phyloP scores from a whole-genome alignment of 352 stramenopile genomes.

The Globisporangium orthogonon region DNA sequence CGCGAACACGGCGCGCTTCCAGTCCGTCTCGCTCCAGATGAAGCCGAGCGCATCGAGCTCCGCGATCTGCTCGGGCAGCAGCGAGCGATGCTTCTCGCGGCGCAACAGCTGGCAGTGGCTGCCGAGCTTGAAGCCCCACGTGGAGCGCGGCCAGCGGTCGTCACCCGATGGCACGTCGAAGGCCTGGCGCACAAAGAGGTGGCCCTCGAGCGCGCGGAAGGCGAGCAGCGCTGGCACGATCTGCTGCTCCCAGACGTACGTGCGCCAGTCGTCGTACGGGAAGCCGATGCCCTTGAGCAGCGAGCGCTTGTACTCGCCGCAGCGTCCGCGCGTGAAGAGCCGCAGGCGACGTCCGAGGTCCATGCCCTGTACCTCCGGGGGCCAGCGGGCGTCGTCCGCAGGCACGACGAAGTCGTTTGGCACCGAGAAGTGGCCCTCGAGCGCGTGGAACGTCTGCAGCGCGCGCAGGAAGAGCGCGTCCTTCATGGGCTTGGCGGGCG shows the following conservation, averaged over 20 bases:
- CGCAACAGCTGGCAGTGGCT: constrained; percentile 88
- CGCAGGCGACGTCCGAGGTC: constrained; percentile 44
- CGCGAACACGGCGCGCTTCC: constrained; percentile 58
- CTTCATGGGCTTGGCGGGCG: constrained; percentile 16
- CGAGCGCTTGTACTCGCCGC: constrained; percentile 45
- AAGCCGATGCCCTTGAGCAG: constrained; percentile 62
- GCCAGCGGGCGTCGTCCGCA: constrained; percentile 26
- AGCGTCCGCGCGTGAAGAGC: constrained; percentile 52
- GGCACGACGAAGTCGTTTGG: constrained; percentile 51
- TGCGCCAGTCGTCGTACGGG: constrained; percentile 58
- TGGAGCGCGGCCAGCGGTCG: constrained; percentile 72
- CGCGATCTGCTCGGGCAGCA: constrained; percentile 22
- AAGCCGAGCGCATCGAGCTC: constrained; percentile 57
- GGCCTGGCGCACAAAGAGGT: constrained; percentile 87
- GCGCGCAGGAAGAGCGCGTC: constrained; percentile 49
- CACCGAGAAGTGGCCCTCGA: constrained; percentile 71
- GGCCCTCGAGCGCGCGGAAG: constrained; percentile 85
- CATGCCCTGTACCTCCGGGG: constrained; percentile 37
- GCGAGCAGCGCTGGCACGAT: constrained; percentile 64
- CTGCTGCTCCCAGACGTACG: constrained; percentile 66
- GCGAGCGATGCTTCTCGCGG: constrained; percentile 35
- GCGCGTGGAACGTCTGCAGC: constrained; percentile 40
- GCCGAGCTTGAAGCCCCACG: constrained; percentile 88
- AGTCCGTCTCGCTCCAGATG: constrained; percentile 61
- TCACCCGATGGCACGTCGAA: constrained; percentile 80